phyloP scores from a whole-genome alignment of 139 green algal genomes.

The Monoraphidium neglectum region DNA sequence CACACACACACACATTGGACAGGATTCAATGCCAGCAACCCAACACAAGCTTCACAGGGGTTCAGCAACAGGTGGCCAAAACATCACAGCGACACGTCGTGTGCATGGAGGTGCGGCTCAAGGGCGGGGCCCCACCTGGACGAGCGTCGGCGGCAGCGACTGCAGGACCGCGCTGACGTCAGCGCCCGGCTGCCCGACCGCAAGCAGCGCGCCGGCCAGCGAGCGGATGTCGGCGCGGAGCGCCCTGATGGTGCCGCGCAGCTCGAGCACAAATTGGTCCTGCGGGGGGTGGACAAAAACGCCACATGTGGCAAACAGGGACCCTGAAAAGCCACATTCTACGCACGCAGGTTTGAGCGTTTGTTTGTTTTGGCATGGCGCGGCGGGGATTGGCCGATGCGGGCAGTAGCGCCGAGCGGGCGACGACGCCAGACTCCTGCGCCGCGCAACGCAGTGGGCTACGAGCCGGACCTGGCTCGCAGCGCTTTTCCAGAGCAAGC shows the following conservation, averaged over 20 bases:
- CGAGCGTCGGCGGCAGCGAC: constrained; percentile 25
- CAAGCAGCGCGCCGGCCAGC: constrained; percentile 46
- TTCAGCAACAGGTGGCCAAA: not conserved
- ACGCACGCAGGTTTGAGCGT: not conserved
- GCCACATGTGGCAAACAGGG: not conserved
- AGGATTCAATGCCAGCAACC: not conserved
- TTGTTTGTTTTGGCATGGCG: not conserved
- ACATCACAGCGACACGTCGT: not conserved
- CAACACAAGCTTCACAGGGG: not conserved
- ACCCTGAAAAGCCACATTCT: not conserved
- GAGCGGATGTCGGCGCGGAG: constrained; percentile 54
- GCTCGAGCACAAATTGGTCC: constrained; percentile 63
- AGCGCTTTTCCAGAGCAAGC: not conserved
- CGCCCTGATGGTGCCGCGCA: constrained; percentile 57
- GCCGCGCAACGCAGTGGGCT: not conserved
- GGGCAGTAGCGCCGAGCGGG: not conserved
- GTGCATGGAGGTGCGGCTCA: not conserved
- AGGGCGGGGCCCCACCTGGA: constrained; percentile 6
- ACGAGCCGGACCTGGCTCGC: not conserved
- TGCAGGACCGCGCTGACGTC: constrained; percentile 38
- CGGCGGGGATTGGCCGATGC: not conserved
- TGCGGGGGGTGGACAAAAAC: constrained; percentile 19
- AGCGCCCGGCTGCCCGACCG: constrained; percentile 28
- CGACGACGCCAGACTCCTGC: not conserved
- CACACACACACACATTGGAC: not conserved